Evolutionary conservation across 2,329 filamentous ascomycete genomes (phyloP), one percentile per base, ranked within the genome.

Genomic region (Xylaria sp.): DNA sequence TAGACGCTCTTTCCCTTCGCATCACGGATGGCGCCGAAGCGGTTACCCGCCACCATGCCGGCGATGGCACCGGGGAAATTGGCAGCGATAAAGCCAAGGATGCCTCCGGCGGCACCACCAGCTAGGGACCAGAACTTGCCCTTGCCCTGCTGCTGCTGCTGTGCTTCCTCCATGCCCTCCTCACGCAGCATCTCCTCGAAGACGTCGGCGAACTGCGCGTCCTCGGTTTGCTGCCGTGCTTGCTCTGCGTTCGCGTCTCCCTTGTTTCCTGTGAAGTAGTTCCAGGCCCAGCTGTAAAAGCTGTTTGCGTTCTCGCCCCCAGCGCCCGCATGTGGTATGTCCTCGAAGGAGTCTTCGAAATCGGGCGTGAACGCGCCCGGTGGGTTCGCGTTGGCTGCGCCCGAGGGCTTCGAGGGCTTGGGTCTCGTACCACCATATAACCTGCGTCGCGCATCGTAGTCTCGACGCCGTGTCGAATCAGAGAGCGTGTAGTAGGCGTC

Each of bases 1-100:
- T 97, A 98, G 6, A 99, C 96, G 78, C 93, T 97, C 90, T 98
- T 98, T 25, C 94, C 94, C 82, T 90, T 94, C 39, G 92, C 90
- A 82, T 99, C 96, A 66, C 96, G 86, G 23, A 99, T 89, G 7
- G 93, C 93, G 0, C 96, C 96, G n/a, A 98, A 82, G 61, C 94
- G 84, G 82, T 98, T 98, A 12, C 96, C 96, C 0, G 94, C 95
- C 2, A 98, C 94, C 2, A 93, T 94, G 2, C 96, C 96, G 0
- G 95, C 95, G 46, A 98, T 81, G 76, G 95, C 87, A 0, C 96
- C 96, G 0, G 95, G 93, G 58, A 98, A 89, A 79, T 98, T 98
- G 33, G 91, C 96, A 31, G 98, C 88, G 74, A 99, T 99, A 80
- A 98, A 98, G 0, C 96, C 96, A 79, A 99, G 87, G 2, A 94